Evolutionary conservation across 2,329 filamentous ascomycete genomes (phyloP).

Genomic region (Paraphaeosphaeria sporulosa): DNA sequence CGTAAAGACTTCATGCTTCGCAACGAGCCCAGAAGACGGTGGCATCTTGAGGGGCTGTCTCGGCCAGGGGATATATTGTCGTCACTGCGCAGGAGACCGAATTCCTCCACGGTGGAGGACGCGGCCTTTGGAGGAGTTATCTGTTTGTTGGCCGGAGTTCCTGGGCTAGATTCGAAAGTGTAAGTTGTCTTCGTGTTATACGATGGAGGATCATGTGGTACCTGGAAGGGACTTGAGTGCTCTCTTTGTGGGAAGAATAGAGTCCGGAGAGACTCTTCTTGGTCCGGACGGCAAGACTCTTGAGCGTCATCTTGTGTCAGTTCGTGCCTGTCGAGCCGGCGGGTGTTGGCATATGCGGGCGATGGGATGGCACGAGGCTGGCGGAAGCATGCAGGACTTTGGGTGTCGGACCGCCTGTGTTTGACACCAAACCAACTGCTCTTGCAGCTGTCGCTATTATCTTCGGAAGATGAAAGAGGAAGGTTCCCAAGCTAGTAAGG

Average conservation of each 20-base stretch:
- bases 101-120: slow-evolving; percentile 22
- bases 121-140: neutral
- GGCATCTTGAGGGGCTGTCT: slow-evolving; percentile 37
- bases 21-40: slow-evolving; percentile 36
- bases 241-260: slow-evolving; percentile 26
- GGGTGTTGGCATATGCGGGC: neutral
- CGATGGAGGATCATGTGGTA: slow-evolving; percentile 8
- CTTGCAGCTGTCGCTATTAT: neutral
- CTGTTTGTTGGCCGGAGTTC: neutral
- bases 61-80: slow-evolving; percentile 23
- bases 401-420: neutral
- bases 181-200: neutral
- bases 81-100: slow-evolving; percentile 19
- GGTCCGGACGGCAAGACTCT: slow-evolving; percentile 34
- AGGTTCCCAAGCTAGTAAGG: neutral
- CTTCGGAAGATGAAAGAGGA: neutral
- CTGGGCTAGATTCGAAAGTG: neutral
- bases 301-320: slow-evolving; percentile 33
- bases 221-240: slow-evolving; percentile 12
- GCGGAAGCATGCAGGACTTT: neutral
- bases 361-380: neutral
- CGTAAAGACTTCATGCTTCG: slow-evolving; percentile 38
- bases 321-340: slow-evolving; percentile 12
- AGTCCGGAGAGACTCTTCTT: slow-evolving; percentile 43
- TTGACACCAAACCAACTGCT: slow-evolving; percentile 21